Evolutionary conservation across 148 eudicot species (phyloP), one percentile per base, ranked within the genome.

Genomic region (Salicornia ramosissima): DNA sequence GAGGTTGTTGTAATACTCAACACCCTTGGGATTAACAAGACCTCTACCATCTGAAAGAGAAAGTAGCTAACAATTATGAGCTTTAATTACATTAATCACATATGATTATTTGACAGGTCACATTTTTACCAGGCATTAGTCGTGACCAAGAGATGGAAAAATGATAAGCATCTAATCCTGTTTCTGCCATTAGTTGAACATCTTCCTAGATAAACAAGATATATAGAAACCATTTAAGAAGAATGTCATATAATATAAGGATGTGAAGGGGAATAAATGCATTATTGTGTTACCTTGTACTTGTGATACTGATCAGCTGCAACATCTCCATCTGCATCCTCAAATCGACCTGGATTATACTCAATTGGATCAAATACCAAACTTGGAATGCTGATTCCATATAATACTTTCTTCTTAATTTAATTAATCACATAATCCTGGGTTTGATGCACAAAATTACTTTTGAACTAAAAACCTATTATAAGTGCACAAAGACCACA

Each of bases 81-180:
- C n/a, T 50, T 62, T 14, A n/a, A 22, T 29, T 45, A 43, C 53
- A 19, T 43, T 3, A 11, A 43, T 15, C 49, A 19, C 31, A 29
- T 19, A 21, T 1, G 5, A 29, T 16, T 7, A 24, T 11, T 0
- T 11, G 1, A 1, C 16, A 21, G 1, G 29, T 39, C n/a, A 4
- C 26, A 55, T 47, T 15, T 5, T 12, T 73, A 86, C 90, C 69
- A 13, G 90, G 90, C 52, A 86, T 76, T 47, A 86, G 58, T 66
- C 90, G 76, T 42, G 87, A 66, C 90, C 90, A 86, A 66, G 90
- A 84, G 46, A 86, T 86, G 50, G 90, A 86, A 75, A 86, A 74
- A 29, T 83, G 80, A 30, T 84, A 86, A 30, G 86, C 84, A 6
- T 86, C 84, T 72, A 86, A 71, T 30, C 87, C 87, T 53, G 87